These are phyloP conservation scores for Pseudopithomyces maydicus DNA, from an alignment of 2,329 filamentous ascomycete genomes.

Conservation along the genomic window DNA sequence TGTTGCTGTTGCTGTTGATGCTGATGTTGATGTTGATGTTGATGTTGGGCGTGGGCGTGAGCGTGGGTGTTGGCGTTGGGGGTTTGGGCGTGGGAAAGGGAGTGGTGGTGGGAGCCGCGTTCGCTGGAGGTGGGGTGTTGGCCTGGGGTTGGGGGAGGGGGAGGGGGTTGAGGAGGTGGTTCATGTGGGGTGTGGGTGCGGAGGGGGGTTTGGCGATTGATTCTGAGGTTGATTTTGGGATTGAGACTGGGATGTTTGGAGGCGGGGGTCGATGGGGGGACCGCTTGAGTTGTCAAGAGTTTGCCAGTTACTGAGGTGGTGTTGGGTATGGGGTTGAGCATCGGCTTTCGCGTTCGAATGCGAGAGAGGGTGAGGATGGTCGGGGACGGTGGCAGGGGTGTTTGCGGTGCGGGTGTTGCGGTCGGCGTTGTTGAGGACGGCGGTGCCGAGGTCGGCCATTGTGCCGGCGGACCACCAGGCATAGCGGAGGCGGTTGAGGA, in stretches of 20 bases:
- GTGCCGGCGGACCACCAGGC: slow-evolving; percentile 54
- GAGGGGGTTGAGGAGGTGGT: slow-evolving; percentile 35
- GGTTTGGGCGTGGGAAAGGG: background rate
- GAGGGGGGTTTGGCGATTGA: background rate
- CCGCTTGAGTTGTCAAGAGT: slow-evolving; percentile 21
- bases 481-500: slow-evolving; percentile 51
- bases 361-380: slow-evolving; percentile 19
- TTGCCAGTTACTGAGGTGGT: slow-evolving; percentile 19
- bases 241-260: slow-evolving; percentile 22
- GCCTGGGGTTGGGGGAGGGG: slow-evolving; percentile 32
- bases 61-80: too few relatives aligned
- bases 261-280: slow-evolving; percentile 38
- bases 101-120: slow-evolving; percentile 14
- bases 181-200: slow-evolving; percentile 32
- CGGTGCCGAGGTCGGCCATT: slow-evolving; percentile 49
- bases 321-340: slow-evolving; percentile 19
- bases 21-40: too few relatives aligned
- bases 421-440: slow-evolving; percentile 47
- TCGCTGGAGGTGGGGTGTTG: slow-evolving; percentile 47
- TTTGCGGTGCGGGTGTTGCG: slow-evolving; percentile 42
- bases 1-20: too few relatives aligned
- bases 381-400: slow-evolving; percentile 32
- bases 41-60: too few relatives aligned
- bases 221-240: too few relatives aligned
- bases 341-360: slow-evolving; percentile 24